Conservation (phyloP, 768 basidiomycete species). For the Basidioascus undulatus region DNA sequence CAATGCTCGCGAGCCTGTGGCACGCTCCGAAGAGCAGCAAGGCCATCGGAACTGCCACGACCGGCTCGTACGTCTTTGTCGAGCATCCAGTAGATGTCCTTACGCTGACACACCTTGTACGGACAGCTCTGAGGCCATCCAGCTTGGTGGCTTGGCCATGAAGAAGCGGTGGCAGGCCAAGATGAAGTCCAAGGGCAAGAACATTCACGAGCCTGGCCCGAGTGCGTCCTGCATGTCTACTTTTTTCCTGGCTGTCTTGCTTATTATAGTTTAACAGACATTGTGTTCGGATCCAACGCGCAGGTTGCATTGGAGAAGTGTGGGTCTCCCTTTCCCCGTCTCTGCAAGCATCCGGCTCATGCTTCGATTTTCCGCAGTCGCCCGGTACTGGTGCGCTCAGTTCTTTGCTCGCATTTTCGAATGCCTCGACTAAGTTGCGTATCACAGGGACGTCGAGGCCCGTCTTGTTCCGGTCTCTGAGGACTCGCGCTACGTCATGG, state of each 20-base stretch:
- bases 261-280: conserved; percentile 12
- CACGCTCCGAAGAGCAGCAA: conserved; percentile 31
- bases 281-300: conserved; percentile 39
- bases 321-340: background rate
- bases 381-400: conserved; percentile 23
- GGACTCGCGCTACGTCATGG: conserved; percentile 45
- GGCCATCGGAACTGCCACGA: conserved; percentile 45
- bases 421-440: no score
- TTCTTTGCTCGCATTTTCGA: no score
- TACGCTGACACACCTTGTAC: no score
- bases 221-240: no score
- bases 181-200: conserved; percentile 37
- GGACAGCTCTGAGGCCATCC: conserved; percentile 42
- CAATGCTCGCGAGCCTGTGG: conserved; percentile 43
- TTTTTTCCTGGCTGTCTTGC: conserved; percentile 15
- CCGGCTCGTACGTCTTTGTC: conserved; percentile 35
- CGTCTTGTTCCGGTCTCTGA: conserved; percentile 37
- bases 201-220: conserved; percentile 37
- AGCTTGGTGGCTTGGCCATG: conserved; percentile 46
- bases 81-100: background rate
- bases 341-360: background rate
- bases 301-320: conserved; percentile 41
- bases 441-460: conserved; percentile 37
- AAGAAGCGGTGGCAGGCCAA: conserved; percentile 42
- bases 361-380: conserved; percentile 15